Evolutionary conservation across 495 filamentous ascomycete species (phyloP), one percentile per base, ranked within the genome.

Genomic region (Talaromyces trachyspermus): DNA sequence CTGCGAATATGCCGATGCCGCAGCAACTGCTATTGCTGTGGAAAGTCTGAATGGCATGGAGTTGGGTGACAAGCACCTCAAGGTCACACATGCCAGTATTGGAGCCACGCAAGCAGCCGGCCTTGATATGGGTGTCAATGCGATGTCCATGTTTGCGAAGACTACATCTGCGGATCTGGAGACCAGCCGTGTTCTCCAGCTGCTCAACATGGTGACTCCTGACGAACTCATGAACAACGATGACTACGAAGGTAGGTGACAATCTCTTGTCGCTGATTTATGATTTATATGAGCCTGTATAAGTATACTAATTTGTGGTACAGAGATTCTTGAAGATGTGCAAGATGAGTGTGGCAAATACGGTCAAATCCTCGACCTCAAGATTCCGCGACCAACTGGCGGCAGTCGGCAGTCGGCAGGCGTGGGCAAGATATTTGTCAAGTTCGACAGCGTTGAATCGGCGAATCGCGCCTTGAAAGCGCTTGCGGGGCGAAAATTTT

Each of bases 111-210:
- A 99, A 62, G 89, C 87, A 9, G 71, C 86, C 42, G 88, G 89
- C 35, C 72, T 92, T 14, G 92, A 97, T 55, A 91, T 95, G 84
- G 84, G 90, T 20, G 90, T 97, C 50, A 95, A 95, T 52, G 94
- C 91, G 51, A 97, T 99, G 88, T 92, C 89, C 23, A 90, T 97
- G 87, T 89, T 99, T 58, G 92, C 92, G 25, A 89, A 90, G 36
- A 95, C 91, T 27, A 91, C 86, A 6, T 86, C 85, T 25, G 74
- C 75, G 35, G 84, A 89, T 49, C 61, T 85, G 29, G 86, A 90
- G 49, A 79, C 79, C 36, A 79, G 83, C 47, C 78, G 89, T 36
- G 90, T 99, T 11, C 58, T 99, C 49, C 88, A 95, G 65, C 68
- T 99, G 36, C 70, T 97, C 54, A 99, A 99, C 67, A 97, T 97